phyloP scores from a whole-genome alignment of 2,329 filamentous ascomycete genomes.

The Xylaria polymorpha region DNA sequence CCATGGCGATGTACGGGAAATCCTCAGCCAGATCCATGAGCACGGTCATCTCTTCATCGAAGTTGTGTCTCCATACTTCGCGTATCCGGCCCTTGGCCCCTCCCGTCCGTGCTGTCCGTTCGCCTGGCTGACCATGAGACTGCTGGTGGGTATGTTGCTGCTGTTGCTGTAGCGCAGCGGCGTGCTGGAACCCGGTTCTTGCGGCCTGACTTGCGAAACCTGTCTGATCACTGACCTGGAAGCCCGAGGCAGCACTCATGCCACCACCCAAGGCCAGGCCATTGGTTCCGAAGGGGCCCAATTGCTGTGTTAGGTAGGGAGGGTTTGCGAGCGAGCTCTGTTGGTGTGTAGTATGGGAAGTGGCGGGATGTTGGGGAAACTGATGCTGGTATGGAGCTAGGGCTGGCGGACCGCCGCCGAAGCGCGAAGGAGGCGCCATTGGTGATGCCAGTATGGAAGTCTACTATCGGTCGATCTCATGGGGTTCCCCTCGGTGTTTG shows the following conservation, averaged over 20 bases:
- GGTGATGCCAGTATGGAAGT: constrained; percentile 33
- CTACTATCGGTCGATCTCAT: constrained; percentile 25
- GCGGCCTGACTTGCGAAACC: constrained; percentile 88
- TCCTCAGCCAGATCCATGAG: constrained; percentile 86
- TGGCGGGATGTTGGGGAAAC: constrained; percentile 66
- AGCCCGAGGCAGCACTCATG: constrained; percentile 60
- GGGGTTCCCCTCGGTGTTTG: constrained; percentile 36
- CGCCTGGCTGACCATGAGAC: constrained; percentile 50
- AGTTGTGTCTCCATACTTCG: constrained; percentile 94
- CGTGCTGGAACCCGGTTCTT: constrained; percentile 86
- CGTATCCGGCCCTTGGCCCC: constrained; percentile 82
- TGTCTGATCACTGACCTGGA: constrained; percentile 70
- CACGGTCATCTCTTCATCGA: constrained; percentile 89
- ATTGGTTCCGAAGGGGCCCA: constrained; percentile 74
- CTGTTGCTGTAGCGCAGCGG: constrained; percentile 64
- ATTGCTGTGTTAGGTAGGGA: constrained; percentile 75
- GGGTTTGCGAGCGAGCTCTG: constrained; percentile 73
- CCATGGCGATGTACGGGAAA: constrained; percentile 98
- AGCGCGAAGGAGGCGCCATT: constrained; percentile 58
- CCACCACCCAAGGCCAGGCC: constrained; percentile 69
- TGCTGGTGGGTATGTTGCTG: constrained; percentile 61
- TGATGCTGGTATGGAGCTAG: constrained; percentile 63
- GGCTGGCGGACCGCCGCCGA: constrained; percentile 59
- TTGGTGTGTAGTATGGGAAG: constrained; percentile 60
- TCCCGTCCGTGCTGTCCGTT: constrained; percentile 56